Percentiles rank a stretch among this genome's conserved stretches.
These are phyloP conservation scores for Solanum aculeatissimum DNA, from an alignment of 305 asterid species.

Conservation along the genomic window DNA sequence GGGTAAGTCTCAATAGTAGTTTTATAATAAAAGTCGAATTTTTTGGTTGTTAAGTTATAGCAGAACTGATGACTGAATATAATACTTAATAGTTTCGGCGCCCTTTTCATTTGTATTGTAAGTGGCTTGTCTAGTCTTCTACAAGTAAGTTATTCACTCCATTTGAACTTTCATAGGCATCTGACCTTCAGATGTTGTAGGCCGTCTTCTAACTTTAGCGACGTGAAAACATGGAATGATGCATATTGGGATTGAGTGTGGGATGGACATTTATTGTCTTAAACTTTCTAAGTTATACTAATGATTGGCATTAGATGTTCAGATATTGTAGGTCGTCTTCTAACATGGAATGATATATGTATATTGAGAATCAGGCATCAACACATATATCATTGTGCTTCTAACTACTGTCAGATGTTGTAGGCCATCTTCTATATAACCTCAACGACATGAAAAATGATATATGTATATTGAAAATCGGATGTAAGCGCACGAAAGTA, in stretches of 20 bases:
- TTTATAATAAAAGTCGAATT: not conserved
- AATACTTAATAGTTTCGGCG: not conserved
- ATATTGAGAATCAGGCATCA: not conserved
- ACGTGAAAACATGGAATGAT: not conserved
- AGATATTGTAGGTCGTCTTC: too few relatives aligned
- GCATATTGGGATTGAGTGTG: not conserved
- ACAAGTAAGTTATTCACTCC: not conserved
- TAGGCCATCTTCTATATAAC: not conserved
- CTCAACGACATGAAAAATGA: not conserved
- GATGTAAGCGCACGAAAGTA: not conserved
- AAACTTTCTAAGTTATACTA: not conserved
- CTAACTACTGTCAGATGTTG: not conserved
- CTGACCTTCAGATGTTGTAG: not conserved
- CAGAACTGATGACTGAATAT: not conserved
- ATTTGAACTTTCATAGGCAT: not conserved
- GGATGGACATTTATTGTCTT: not conserved
- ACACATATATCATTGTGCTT: not conserved
- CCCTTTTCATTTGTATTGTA: not conserved
- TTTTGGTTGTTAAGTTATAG: not conserved
- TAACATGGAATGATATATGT: not conserved
- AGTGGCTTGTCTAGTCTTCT: not conserved
- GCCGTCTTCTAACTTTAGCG: not conserved
- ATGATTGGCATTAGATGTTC: too few relatives aligned
- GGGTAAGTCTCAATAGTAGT: conserved; percentile 18
- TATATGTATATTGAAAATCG: not conserved